Evolutionary conservation across 306 rosid genomes (phyloP).

Genomic region (Oxytropis ochrocephala): DNA sequence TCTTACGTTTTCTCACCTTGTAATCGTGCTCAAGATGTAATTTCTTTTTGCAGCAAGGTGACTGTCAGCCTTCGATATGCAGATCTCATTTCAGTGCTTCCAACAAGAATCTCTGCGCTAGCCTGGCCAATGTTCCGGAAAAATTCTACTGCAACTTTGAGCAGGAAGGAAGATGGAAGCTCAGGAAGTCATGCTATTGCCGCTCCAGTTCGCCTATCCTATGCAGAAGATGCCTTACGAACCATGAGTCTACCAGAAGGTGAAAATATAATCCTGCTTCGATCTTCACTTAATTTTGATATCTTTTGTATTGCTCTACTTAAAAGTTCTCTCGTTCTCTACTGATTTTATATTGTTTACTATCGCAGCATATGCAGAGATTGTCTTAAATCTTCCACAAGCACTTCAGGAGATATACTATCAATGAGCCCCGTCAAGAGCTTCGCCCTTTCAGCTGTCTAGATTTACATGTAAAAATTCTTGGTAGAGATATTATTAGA

Average conservation of each 20-base stretch:
- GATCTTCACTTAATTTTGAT: not conserved
- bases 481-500: conserved; percentile 22
- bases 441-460: conserved; percentile 9
- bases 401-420: conserved; percentile 58
- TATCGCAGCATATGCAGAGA: conserved; percentile 82
- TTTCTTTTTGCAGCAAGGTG: conserved; percentile 71
- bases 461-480: conserved; percentile 42
- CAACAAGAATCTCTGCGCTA: conserved; percentile 58
- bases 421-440: conserved; percentile 29
- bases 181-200: conserved; percentile 36
- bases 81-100: conserved; percentile 70
- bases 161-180: conserved; percentile 54
- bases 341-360: conserved; percentile 3
- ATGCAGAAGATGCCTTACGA: conserved; percentile 89
- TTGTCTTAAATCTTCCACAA: conserved; percentile 71
- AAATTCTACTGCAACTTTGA: conserved; percentile 29
- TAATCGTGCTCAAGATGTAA: conserved; percentile 18
- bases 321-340: not conserved
- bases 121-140: conserved; percentile 72
- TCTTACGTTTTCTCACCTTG: not conserved
- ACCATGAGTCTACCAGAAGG: conserved; percentile 89
- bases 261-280: conserved; percentile 19
- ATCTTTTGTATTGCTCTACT: not conserved
- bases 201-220: conserved; percentile 59
- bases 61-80: conserved; percentile 77